phyloP scores from a whole-genome alignment of 139 green algal species.

The Chlorella ohadii region DNA sequence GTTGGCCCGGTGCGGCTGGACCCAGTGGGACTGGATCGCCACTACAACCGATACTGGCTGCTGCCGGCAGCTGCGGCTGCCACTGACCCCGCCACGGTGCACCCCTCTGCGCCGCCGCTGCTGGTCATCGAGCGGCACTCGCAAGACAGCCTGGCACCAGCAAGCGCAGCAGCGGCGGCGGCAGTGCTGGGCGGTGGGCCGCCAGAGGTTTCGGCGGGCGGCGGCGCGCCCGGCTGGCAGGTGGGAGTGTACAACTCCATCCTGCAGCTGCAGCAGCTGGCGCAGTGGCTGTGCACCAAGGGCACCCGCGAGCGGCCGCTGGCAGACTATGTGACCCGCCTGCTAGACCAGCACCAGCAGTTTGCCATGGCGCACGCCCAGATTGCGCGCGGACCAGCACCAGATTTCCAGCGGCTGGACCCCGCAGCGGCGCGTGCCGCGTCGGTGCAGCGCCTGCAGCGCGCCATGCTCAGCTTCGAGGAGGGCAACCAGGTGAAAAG shows the following conservation, averaged over 20 bases:
- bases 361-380: conserved; percentile 13
- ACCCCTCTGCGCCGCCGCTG: conserved; percentile 4
- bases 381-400: background rate
- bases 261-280: conserved; percentile 37
- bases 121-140: conserved; percentile 34
- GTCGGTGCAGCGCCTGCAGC: conserved; percentile 7
- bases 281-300: conserved; percentile 49
- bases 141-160: conserved; percentile 1
- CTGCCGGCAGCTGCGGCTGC: conserved; percentile 40
- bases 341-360: conserved; percentile 22
- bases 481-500: conserved; percentile 13
- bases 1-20: conserved; percentile 30
- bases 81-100: background rate
- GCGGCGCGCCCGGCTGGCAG: conserved; percentile 15
- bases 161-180: conserved; percentile 3
- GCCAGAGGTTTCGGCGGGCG: background rate
- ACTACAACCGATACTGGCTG: conserved; percentile 72
- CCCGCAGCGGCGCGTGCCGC: background rate
- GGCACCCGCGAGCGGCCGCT: conserved; percentile 50
- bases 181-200: background rate
- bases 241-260: conserved; percentile 45
- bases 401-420: background rate
- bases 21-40: conserved; percentile 65
- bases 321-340: conserved; percentile 1
- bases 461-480: conserved; percentile 29